A percentile compares a stretch with the other conserved stretches of the same genome.
phyloP scores from a whole-genome alignment of 78 protist genomes.

The Anaeramoeba flamelloides region DNA sequence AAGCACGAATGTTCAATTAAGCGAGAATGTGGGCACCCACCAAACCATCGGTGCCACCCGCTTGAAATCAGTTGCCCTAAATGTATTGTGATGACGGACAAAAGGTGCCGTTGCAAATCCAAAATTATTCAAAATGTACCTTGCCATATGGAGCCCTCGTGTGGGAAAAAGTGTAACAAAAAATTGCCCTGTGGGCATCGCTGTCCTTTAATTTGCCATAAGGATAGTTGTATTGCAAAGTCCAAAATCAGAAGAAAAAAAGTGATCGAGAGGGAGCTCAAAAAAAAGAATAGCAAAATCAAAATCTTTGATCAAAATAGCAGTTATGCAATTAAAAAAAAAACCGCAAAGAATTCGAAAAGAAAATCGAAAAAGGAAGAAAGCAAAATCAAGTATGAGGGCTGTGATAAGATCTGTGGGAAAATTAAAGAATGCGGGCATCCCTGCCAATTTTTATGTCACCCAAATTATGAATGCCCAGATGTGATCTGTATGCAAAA shows the following conservation, averaged over 20 bases:
- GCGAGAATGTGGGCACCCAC: constrained; percentile 47
- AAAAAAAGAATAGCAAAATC: too few relatives aligned
- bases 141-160: not conserved
- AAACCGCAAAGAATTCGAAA: too few relatives aligned
- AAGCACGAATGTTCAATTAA: constrained; percentile 19
- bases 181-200: not conserved
- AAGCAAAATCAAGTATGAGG: too few relatives aligned
- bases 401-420: too few relatives aligned
- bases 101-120: not conserved
- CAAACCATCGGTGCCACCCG: constrained; percentile 39
- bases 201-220: not conserved
- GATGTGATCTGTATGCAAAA: not conserved
- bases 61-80: constrained; percentile 4
- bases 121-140: not conserved
- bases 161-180: not conserved
- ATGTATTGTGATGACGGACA: not conserved
- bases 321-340: too few relatives aligned
- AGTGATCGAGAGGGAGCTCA: too few relatives aligned
- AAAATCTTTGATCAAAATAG: too few relatives aligned
- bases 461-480: not conserved
- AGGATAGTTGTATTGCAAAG: too few relatives aligned
- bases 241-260: too few relatives aligned
- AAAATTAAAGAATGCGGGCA: too few relatives aligned
- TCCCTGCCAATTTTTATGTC: not conserved
- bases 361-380: too few relatives aligned